Conservation (phyloP, 2,329 filamentous ascomycete species). For the Botrytis elliptica region DNA sequence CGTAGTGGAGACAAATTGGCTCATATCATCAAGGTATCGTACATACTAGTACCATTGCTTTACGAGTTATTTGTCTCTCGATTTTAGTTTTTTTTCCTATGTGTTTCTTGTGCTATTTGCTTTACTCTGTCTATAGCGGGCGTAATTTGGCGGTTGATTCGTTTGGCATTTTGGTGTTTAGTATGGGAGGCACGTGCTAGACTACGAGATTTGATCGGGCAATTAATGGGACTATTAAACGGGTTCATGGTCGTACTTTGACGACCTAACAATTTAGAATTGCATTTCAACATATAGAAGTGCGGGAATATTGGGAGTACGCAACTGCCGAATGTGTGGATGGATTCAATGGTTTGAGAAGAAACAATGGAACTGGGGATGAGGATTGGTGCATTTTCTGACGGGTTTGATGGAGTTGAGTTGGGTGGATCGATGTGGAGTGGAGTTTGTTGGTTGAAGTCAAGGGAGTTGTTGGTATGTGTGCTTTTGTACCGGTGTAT, state of each 20-base stretch:
- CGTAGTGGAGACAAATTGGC: not conserved
- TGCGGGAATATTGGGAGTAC: not conserved
- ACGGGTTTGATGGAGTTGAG: not conserved
- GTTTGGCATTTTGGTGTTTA: not conserved
- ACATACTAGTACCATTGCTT: not conserved
- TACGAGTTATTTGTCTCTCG: not conserved
- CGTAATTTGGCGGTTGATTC: not conserved
- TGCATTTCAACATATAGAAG: slow-evolving; percentile 12
- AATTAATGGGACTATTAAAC: not conserved
- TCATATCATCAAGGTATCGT: not conserved
- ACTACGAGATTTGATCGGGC: not conserved
- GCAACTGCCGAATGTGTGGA: not conserved
- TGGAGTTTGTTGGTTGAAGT: not conserved
- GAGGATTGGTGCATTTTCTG: not conserved
- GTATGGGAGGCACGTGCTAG: not conserved
- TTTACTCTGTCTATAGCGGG: not conserved
- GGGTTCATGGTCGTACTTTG: not conserved
- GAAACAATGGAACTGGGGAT: not conserved
- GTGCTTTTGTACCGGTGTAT: not conserved
- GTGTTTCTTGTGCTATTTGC: not conserved
- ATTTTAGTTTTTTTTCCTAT: not conserved
- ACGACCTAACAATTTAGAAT: not conserved
- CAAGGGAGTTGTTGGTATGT: not conserved
- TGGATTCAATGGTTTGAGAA: not conserved
- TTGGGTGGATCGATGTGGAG: not conserved